Evolutionary conservation across 306 rosid species (phyloP).

Genomic region (Quercus berberidifolia): DNA sequence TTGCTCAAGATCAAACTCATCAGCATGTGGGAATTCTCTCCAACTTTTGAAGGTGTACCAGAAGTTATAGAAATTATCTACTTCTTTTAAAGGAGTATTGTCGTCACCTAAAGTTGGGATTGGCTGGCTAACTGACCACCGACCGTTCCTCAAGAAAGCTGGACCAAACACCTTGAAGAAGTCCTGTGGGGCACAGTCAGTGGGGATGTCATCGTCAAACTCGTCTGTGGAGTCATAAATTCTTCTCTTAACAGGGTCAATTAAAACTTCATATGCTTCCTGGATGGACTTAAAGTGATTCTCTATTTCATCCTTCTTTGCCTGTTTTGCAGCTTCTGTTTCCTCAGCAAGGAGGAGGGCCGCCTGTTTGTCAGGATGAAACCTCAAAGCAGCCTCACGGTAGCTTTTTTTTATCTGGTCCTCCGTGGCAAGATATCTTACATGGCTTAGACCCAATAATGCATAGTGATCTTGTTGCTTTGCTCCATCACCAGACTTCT

Average conservation of each 20-base stretch:
- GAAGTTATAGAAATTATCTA: constrained; percentile 77
- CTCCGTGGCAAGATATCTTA: constrained; percentile 93
- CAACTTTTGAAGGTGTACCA: constrained; percentile 95
- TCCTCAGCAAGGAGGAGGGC: constrained; percentile 76
- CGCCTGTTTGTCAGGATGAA: constrained; percentile 98
- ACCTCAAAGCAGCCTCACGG: constrained; percentile 89
- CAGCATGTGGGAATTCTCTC: constrained; percentile 98
- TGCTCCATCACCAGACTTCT: constrained; percentile 70
- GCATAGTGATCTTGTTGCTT: constrained; percentile 96
- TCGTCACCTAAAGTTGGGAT: constrained; percentile 88
- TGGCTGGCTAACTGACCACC: constrained; percentile 87
- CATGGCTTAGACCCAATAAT: constrained; percentile 77
- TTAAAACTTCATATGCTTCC: constrained; percentile 83
- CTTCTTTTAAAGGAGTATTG: constrained; percentile 54
- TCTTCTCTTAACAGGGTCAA: constrained; percentile 84
- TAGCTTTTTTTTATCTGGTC: constrained; percentile 90
- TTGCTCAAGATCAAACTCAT: constrained; percentile 95
- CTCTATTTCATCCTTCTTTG: constrained; percentile 89
- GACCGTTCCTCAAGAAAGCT: constrained; percentile 92
- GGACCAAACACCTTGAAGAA: constrained; percentile 92
- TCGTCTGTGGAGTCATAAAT: constrained; percentile 97
- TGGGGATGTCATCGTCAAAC: constrained; percentile 93
- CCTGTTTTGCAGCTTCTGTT: constrained; percentile 76
- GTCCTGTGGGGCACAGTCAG: constrained; percentile 91
- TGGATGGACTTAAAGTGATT: constrained; percentile 82